Evolutionary conservation across 257 asterid genomes (phyloP).

Genomic region (Oldenlandia corymbosa): DNA sequence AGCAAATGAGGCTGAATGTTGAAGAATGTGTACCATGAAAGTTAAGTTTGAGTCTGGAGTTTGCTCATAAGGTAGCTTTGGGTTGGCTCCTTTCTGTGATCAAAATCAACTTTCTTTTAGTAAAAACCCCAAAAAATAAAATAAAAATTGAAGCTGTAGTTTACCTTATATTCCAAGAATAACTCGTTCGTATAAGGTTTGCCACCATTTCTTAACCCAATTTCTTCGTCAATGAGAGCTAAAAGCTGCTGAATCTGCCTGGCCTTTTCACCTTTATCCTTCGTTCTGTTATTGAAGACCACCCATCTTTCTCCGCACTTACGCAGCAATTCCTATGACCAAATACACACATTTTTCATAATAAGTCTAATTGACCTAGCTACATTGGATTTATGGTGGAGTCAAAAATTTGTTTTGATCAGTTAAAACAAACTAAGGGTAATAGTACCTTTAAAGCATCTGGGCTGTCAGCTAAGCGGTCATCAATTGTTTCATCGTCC

Average conservation of each 20-base stretch:
- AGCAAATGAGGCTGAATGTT: too few relatives aligned
- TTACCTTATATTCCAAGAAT: conserved; percentile 40
- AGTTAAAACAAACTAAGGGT: too few relatives aligned
- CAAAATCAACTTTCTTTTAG: not conserved
- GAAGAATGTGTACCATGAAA: too few relatives aligned
- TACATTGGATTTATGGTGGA: too few relatives aligned
- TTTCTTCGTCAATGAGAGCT: conserved; percentile 39
- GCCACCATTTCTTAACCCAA: conserved; percentile 41
- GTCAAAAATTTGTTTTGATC: too few relatives aligned
- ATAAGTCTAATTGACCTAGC: too few relatives aligned
- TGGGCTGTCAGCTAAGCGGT: conserved; percentile 34
- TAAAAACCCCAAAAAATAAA: too few relatives aligned
- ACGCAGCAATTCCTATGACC: not conserved
- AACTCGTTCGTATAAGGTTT: conserved; percentile 51
- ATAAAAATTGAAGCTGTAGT: too few relatives aligned
- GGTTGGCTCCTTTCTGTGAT: conserved; percentile 49
- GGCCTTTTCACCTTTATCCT: conserved; percentile 27
- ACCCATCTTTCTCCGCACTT: not conserved
- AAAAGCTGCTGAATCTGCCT: conserved; percentile 45
- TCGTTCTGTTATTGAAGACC: conserved; percentile 39
- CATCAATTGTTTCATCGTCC: conserved; percentile 42
- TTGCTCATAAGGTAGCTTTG: too few relatives aligned
- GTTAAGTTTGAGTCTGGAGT: too few relatives aligned
- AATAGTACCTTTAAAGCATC: conserved; percentile 51
- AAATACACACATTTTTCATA: too few relatives aligned